phyloP scores from a whole-genome alignment of 148 eudicot genomes.

The Bassia scoparia region DNA sequence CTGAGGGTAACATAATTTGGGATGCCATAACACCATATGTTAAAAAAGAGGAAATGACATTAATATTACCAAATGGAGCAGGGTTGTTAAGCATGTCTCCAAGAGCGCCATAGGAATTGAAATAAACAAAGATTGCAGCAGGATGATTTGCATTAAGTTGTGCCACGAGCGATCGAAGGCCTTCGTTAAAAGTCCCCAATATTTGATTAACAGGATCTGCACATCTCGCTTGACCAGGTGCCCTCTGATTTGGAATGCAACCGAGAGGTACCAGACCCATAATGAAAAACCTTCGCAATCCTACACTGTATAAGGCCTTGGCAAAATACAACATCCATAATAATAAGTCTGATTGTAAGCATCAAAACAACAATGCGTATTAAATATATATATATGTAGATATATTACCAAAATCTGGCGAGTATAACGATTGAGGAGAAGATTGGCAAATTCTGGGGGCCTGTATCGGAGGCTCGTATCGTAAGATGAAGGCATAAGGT shows the following conservation, averaged over 20 bases:
- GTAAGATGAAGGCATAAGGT: constrained; percentile 65
- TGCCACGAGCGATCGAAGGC: constrained; percentile 48
- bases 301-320: constrained; percentile 65
- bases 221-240: constrained; percentile 66
- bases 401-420: constrained; percentile 55
- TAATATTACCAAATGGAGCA: constrained; percentile 40
- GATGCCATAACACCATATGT: too few species aligned
- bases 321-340: too few species aligned
- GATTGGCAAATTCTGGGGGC: constrained; percentile 62
- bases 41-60: too few species aligned
- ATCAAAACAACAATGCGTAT: neutral
- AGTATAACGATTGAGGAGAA: constrained; percentile 64
- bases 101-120: constrained; percentile 51
- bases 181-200: constrained; percentile 67
- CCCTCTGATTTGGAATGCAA: constrained; percentile 83
- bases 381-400: neutral
- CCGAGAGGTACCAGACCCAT: constrained; percentile 76
- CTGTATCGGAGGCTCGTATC: constrained; percentile 52
- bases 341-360: neutral
- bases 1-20: too few species aligned
- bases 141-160: constrained; percentile 59
- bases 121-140: constrained; percentile 65
- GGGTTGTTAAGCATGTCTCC: constrained; percentile 84
- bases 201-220: constrained; percentile 82
- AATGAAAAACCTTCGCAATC: constrained; percentile 69